A percentile compares a stretch with the other conserved stretches of the same genome.
Evolutionary conservation across 2,329 filamentous ascomycete genomes (phyloP).

Genomic region (Ophiostoma ulmi): DNA sequence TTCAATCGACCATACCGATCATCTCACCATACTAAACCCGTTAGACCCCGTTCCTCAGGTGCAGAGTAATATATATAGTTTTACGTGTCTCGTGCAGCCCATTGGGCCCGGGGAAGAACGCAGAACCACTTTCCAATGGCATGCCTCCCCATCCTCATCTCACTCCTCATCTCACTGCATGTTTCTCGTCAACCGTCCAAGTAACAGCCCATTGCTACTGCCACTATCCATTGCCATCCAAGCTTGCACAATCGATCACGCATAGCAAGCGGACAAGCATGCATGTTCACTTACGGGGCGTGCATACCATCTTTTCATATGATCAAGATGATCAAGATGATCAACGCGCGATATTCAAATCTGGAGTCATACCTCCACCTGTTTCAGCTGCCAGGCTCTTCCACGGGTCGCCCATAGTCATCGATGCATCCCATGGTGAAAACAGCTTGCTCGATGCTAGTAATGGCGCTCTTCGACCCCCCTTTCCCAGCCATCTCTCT

Average conservation of each 20-base stretch:
- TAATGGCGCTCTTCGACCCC: neutral
- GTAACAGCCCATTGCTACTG: neutral
- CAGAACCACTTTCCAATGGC: neutral
- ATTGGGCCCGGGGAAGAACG: neutral
- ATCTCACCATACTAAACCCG: neutral
- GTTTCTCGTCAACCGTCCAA: neutral
- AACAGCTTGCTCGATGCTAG: neutral
- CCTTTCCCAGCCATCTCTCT: neutral
- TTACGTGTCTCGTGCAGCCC: neutral
- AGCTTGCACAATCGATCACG: neutral
- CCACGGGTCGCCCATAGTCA: neutral
- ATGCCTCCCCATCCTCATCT: neutral
- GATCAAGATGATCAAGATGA: neutral
- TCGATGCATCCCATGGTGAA: neutral
- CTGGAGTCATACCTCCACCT: neutral
- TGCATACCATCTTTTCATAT: neutral
- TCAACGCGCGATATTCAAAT: neutral
- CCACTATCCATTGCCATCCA: neutral
- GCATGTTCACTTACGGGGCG: neutral
- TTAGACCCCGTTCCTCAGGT: neutral
- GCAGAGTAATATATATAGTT: neutral
- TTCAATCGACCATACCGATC: neutral
- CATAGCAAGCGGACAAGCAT: neutral
- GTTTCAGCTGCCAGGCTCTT: conserved; percentile 6
- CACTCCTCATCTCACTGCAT: neutral